Percentiles rank a stretch among this genome's conserved stretches.
phyloP scores from a whole-genome alignment of 148 eudicot genomes.

The Cornus florida region DNA sequence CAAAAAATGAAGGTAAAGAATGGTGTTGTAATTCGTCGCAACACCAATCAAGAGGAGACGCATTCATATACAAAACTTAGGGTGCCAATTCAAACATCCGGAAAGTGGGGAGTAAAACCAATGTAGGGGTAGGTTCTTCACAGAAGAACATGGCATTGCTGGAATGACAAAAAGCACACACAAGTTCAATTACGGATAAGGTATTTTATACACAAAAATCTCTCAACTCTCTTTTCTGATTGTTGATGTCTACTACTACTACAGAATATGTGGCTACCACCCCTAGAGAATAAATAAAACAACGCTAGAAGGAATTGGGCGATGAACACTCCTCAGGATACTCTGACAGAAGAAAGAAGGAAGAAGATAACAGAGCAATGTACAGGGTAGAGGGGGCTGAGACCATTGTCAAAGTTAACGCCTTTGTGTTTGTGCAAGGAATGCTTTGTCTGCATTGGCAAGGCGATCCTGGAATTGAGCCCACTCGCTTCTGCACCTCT shows the following conservation, averaged over 20 bases:
- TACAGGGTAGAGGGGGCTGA: slow-evolving; percentile 20
- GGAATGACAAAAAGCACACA: background rate
- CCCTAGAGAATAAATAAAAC: background rate
- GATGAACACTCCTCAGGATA: slow-evolving; percentile 4
- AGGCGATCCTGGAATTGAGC: slow-evolving; percentile 75
- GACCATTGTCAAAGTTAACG: slow-evolving; percentile 10
- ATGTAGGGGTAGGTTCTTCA: too few species aligned
- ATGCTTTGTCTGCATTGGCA: slow-evolving; percentile 66
- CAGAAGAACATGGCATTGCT: too few species aligned
- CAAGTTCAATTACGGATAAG: background rate
- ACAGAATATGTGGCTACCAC: background rate
- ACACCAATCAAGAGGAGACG: too few species aligned
- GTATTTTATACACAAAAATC: background rate
- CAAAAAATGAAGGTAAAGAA: too few species aligned
- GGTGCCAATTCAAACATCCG: too few species aligned
- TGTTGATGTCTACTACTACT: background rate
- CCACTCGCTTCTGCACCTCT: slow-evolving; percentile 89
- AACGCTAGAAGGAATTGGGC: background rate
- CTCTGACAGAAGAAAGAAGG: background rate
- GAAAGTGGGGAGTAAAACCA: too few species aligned
- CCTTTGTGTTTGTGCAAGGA: slow-evolving; percentile 43
- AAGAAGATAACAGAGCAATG: slow-evolving; percentile 18
- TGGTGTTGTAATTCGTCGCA: too few species aligned
- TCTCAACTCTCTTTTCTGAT: background rate
- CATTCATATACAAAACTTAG: too few species aligned